These are phyloP conservation scores for Nymphaea thermarum DNA, from an alignment of 164 flowering plant genomes.

Conservation along the genomic window DNA sequence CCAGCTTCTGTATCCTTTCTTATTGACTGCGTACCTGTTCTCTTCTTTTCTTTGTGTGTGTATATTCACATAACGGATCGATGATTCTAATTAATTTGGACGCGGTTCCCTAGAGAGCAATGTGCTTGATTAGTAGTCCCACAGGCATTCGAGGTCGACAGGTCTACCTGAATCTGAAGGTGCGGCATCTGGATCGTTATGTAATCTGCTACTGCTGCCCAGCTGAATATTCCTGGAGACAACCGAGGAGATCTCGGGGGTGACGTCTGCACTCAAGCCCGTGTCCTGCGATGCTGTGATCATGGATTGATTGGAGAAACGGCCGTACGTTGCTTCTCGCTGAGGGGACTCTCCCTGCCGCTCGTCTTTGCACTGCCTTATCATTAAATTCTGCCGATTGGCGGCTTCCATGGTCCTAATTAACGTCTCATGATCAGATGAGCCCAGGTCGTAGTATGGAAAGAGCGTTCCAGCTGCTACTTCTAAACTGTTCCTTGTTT, in stretches of 20 bases:
- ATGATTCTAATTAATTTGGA: too few relatives aligned
- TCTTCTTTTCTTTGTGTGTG: too few relatives aligned
- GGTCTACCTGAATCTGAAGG: slow-evolving; percentile 16
- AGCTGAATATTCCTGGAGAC: slow-evolving; percentile 18
- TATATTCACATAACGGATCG: too few relatives aligned
- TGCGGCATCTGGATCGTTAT: slow-evolving; percentile 12
- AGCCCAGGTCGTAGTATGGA: slow-evolving; percentile 4
- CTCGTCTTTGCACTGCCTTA: not conserved
- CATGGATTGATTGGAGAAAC: slow-evolving; percentile 34
- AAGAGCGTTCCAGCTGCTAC: slow-evolving; percentile 6
- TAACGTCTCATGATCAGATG: slow-evolving; percentile 12
- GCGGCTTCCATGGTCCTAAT: slow-evolving; percentile 9
- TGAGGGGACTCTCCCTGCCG: not conserved
- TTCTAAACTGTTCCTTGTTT: slow-evolving; percentile 4
- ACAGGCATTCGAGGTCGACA: slow-evolving; percentile 26
- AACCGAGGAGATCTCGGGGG: slow-evolving; percentile 41
- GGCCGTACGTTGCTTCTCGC: slow-evolving; percentile 21
- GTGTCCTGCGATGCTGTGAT: slow-evolving; percentile 38
- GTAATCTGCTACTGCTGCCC: slow-evolving; percentile 11
- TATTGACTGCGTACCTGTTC: too few relatives aligned
- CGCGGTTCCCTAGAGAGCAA: too few relatives aligned
- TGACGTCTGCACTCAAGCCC: slow-evolving; percentile 30
- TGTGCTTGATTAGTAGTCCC: slow-evolving; percentile 22
- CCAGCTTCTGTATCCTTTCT: too few relatives aligned
- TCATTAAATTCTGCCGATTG: not conserved